phyloP scores from a whole-genome alignment of 148 eudicot genomes.

The Rhododendron griersonianum region DNA sequence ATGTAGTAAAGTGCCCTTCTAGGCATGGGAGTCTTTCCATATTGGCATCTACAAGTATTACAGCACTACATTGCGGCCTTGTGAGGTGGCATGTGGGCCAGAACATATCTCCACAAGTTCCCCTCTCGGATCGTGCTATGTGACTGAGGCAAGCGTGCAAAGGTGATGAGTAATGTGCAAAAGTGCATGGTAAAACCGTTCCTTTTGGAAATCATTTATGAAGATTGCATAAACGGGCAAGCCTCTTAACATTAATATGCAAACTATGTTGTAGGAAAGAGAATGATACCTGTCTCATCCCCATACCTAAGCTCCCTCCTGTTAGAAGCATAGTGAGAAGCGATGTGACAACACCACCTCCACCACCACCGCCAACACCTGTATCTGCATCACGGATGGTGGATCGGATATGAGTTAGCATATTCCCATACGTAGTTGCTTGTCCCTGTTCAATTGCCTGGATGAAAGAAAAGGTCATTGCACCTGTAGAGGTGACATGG shows the following conservation, averaged over 20 bases:
- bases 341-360: constrained; percentile 37
- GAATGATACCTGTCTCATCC: constrained; percentile 42
- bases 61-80: background rate
- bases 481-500: constrained; percentile 57
- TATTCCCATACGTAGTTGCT: constrained; percentile 45
- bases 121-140: background rate
- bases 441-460: constrained; percentile 49
- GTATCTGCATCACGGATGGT: constrained; percentile 30
- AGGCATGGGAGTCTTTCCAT: too few relatives aligned
- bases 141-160: background rate
- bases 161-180: background rate
- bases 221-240: too few relatives aligned
- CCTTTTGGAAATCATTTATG: too few relatives aligned
- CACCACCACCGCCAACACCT: constrained; percentile 11
- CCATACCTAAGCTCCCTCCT: constrained; percentile 41
- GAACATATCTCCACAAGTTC: background rate
- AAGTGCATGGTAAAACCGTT: too few relatives aligned
- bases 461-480: constrained; percentile 57
- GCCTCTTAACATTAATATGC: background rate
- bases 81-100: background rate
- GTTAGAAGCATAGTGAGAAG: constrained; percentile 51
- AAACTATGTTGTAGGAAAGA: background rate
- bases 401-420: constrained; percentile 45
- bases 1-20: background rate
- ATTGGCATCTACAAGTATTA: too few relatives aligned